phyloP scores from a whole-genome alignment of 2,329 filamentous ascomycete genomes.

The Ascochyta koolunga region DNA sequence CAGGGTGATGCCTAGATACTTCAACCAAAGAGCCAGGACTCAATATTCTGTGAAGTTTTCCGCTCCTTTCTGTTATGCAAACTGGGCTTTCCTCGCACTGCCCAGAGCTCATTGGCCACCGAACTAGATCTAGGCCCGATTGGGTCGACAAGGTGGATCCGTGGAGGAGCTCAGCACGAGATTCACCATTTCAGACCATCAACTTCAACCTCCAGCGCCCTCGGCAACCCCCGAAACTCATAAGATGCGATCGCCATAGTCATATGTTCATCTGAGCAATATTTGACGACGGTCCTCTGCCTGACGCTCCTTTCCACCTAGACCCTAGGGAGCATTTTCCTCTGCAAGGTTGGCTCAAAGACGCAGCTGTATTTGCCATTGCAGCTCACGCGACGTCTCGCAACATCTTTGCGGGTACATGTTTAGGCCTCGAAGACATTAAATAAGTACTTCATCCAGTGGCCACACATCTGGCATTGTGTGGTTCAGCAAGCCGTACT shows the following conservation, averaged over 20 bases:
- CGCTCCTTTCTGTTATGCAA: constrained; percentile 1
- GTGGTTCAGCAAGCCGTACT: constrained; percentile 28
- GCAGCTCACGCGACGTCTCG: constrained; percentile 8
- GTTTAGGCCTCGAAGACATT: background rate
- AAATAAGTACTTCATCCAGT: background rate
- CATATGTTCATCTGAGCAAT: background rate
- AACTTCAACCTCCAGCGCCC: constrained; percentile 28
- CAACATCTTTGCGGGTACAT: background rate
- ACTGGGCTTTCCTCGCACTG: constrained; percentile 11
- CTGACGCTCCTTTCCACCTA: constrained; percentile 15
- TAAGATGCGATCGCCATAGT: background rate
- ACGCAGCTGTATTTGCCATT: constrained; percentile 18
- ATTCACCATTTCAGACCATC: constrained; percentile 32
- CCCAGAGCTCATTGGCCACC: constrained; percentile 8
- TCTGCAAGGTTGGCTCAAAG: constrained; percentile 32
- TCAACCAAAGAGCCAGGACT: background rate
- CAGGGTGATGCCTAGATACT: background rate
- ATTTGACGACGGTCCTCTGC: constrained; percentile 5
- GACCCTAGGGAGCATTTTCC: constrained; percentile 39
- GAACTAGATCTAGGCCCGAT: constrained; percentile 7
- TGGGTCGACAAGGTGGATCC: constrained; percentile 8
- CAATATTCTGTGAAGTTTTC: background rate
- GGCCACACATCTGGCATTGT: constrained; percentile 13
- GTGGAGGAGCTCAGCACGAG: constrained; percentile 20
- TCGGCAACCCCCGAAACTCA: constrained; percentile 18